Conservation (phyloP, 1,284 basidiomycete genomes). For the Coniferiporia weirii region DNA sequence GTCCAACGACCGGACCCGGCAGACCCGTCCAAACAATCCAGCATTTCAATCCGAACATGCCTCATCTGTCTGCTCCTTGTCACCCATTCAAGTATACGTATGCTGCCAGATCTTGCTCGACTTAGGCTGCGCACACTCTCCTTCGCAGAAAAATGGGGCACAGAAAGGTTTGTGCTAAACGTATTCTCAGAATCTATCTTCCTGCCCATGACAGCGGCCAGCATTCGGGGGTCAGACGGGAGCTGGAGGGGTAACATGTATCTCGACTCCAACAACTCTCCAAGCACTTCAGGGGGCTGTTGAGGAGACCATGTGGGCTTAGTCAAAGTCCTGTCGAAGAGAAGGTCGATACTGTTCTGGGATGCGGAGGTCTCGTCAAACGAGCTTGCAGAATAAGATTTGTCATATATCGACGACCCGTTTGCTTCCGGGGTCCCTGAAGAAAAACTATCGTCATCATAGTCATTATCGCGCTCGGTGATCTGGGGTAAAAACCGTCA, state of each 20-base stretch:
- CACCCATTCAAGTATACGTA: conserved; percentile 51
- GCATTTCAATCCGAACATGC: conserved; percentile 49
- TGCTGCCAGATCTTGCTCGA: conserved; percentile 29
- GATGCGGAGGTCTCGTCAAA: conserved; percentile 30
- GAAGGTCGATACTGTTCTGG: conserved; percentile 63
- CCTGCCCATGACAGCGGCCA: conserved; percentile 64
- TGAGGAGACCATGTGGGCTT: conserved; percentile 71
- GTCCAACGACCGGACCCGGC: conserved; percentile 52
- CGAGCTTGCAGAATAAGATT: conserved; percentile 23
- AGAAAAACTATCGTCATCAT: conserved; percentile 49
- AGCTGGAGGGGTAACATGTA: conserved; percentile 89
- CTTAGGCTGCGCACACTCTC: conserved; percentile 35
- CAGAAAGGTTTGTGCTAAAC: background rate
- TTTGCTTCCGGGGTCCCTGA: conserved; percentile 33
- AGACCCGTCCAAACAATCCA: conserved; percentile 73
- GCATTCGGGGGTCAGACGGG: conserved; percentile 71
- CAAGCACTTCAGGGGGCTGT: conserved; percentile 72
- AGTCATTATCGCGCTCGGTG: conserved; percentile 56
- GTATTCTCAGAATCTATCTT: conserved; percentile 27
- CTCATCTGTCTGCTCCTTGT: conserved; percentile 53
- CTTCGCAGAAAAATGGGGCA: background rate
- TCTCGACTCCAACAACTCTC: conserved; percentile 85
- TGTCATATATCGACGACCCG: conserved; percentile 27
- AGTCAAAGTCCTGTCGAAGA: conserved; percentile 68
- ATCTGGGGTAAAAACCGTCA: conserved; percentile 40